Evolutionary conservation across 2,329 filamentous ascomycete species (phyloP).

Genomic region (Trichoderma guizhouense): DNA sequence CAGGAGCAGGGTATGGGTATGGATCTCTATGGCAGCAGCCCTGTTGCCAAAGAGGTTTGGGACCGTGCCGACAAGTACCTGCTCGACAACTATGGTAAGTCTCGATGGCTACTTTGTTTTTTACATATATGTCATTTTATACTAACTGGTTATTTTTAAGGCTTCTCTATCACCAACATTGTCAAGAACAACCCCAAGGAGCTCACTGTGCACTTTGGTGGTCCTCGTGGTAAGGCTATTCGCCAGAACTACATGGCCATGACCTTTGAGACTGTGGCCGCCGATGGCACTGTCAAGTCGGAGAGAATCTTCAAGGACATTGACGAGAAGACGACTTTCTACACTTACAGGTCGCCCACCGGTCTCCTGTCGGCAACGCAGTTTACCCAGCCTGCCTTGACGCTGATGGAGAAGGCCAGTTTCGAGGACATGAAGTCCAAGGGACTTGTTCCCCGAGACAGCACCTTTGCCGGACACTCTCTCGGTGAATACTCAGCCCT

Average conservation of each 20-base stretch:
- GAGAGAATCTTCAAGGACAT: conserved; percentile 99
- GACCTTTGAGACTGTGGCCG: conserved; percentile 97
- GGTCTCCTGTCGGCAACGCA: conserved; percentile 95
- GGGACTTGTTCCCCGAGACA: conserved; percentile 92
- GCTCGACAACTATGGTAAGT: conserved; percentile 92
- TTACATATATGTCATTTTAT: neutral
- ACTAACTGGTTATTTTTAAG: conserved; percentile 36
- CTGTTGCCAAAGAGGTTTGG: conserved; percentile 96
- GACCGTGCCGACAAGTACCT: conserved; percentile 97
- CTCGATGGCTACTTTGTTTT: neutral
- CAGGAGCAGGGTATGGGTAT: conserved; percentile 99
- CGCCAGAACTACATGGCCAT: conserved; percentile 99
- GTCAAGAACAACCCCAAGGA: conserved; percentile 99
- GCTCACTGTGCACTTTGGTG: conserved; percentile 96
- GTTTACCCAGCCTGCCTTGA: conserved; percentile 96
- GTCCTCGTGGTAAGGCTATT: conserved; percentile 93
- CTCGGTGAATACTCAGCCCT: conserved; percentile 97
- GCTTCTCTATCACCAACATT: conserved; percentile 96
- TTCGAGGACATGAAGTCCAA: conserved; percentile 99
- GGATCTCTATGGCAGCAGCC: conserved; percentile 92
- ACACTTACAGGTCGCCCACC: conserved; percentile 94
- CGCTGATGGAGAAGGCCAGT: conserved; percentile 98
- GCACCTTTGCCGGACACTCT: conserved; percentile 96
- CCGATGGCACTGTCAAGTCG: conserved; percentile 91
- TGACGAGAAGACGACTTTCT: conserved; percentile 84